phyloP scores from a whole-genome alignment of 495 filamentous ascomycete genomes.

The Aspergillus leporis region DNA sequence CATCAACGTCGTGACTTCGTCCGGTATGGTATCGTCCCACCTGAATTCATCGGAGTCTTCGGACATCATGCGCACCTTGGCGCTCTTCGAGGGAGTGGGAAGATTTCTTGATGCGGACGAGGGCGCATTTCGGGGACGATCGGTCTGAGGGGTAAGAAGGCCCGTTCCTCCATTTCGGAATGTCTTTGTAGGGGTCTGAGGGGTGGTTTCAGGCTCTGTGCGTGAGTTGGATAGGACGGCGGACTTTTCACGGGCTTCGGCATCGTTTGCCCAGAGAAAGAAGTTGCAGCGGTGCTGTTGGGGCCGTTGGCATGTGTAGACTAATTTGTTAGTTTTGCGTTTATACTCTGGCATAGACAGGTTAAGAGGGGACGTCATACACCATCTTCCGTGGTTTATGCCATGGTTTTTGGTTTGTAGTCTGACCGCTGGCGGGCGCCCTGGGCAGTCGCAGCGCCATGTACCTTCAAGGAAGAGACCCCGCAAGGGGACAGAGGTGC shows the following conservation, averaged over 20 bases:
- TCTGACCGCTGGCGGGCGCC: slow-evolving; percentile 58
- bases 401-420: slow-evolving; percentile 67
- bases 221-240: slow-evolving; percentile 52
- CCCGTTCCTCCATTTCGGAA: slow-evolving; percentile 16
- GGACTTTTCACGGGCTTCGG: slow-evolving; percentile 53
- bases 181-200: slow-evolving; percentile 27
- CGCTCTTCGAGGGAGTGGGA: slow-evolving; percentile 33
- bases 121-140: slow-evolving; percentile 16
- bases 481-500: slow-evolving; percentile 40
- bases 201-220: slow-evolving; percentile 34
- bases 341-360: too few relatives aligned
- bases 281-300: slow-evolving; percentile 59
- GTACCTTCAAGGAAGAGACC: slow-evolving; percentile 57
- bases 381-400: slow-evolving; percentile 63
- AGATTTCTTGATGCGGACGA: slow-evolving; percentile 3
- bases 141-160: slow-evolving; percentile 42
- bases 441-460: slow-evolving; percentile 68
- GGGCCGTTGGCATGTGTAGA: slow-evolving; percentile 65
- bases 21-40: slow-evolving; percentile 35
- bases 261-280: slow-evolving; percentile 71
- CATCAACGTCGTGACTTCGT: slow-evolving; percentile 7
- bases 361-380: slow-evolving; percentile 24
- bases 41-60: slow-evolving; percentile 48
- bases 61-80: slow-evolving; percentile 40
- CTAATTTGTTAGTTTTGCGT: slow-evolving; percentile 23